Evolutionary conservation across 1,139 yeast genomes (phyloP), one percentile per base, ranked within the genome.

Genomic region (Zygosaccharomyces pseudobailii): DNA sequence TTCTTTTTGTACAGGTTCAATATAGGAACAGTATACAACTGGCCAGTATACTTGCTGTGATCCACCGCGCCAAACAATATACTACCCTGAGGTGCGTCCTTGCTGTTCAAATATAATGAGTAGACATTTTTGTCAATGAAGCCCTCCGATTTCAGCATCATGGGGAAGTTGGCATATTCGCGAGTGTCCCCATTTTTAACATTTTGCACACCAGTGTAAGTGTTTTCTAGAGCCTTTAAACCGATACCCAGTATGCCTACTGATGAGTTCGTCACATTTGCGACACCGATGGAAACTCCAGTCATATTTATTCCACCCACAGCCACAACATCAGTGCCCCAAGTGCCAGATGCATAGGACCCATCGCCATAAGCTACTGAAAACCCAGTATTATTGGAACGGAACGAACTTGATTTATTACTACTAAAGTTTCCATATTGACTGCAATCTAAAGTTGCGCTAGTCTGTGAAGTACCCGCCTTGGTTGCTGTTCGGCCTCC

Each of bases 161-260:
- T 48, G 2, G 92, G 92, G 45, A 82, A 69, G 59, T 82, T 82
- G 43, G 51, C 54, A 47, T 60, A 60, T 33, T 52, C 47, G 43
- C 53, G 54, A 19, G 43, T 38, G 9, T 20, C 28, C 30, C 27
- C 23, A 25, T 38, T 33, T 6, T 20, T 20, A 7, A 42, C 45
- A 23, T 45, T 43, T 37, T 33, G 27, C 6, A 21, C 42, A 6
- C 45, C 35, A 3, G 43, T 40, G 8, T 58, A 60, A 0, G 73
- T 70, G 21, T 73, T 68, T 58, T 79, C 83, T 48, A 76, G 63
- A 2, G 72, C 76, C 1, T 73, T 63, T 42, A 78, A 71, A 4
- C 84, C 84, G 52, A 81, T 75, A 22, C 86, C 87, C 43, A 80
- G 67, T 32, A 81, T 82, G 41, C 82, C 82, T 47, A 72, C 70